Evolutionary conservation across 2,329 filamentous ascomycete species (phyloP).

Genomic region (Daldinia eschscholtzii): DNA sequence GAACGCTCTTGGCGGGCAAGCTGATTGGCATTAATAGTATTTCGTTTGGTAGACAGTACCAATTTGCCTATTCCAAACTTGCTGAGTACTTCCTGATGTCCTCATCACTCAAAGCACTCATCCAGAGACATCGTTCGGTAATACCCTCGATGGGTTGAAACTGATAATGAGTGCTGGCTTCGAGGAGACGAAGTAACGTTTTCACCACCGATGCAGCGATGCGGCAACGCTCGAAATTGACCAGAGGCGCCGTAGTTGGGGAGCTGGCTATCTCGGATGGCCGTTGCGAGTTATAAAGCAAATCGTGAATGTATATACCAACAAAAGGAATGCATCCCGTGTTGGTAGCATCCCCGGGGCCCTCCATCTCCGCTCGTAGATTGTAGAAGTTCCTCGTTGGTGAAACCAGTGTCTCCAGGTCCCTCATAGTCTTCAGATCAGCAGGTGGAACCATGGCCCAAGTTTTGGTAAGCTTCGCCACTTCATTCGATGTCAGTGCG

Average conservation of each 20-base stretch:
- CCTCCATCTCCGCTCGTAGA: constrained; percentile 84
- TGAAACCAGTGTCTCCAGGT: constrained; percentile 79
- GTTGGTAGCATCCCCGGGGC: constrained; percentile 65
- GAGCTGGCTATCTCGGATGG: constrained; percentile 79
- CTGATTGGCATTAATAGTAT: background rate
- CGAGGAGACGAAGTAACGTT: constrained; percentile 80
- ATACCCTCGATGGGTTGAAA: constrained; percentile 82
- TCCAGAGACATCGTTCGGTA: constrained; percentile 86
- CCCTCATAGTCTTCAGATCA: constrained; percentile 74
- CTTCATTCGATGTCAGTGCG: constrained; percentile 79
- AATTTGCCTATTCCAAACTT: constrained; percentile 57
- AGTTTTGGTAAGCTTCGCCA: constrained; percentile 75
- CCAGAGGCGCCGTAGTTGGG: constrained; percentile 73
- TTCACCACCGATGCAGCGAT: constrained; percentile 83
- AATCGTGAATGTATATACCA: constrained; percentile 84
- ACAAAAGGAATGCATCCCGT: constrained; percentile 86
- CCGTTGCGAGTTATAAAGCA: constrained; percentile 84
- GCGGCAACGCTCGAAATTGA: constrained; percentile 87
- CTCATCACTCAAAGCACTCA: constrained; percentile 80
- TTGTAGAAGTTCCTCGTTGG: constrained; percentile 83
- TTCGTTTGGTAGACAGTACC: constrained; percentile 4
- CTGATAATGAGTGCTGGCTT: constrained; percentile 79
- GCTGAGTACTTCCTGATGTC: constrained; percentile 73
- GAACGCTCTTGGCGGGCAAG: constrained; percentile 20
- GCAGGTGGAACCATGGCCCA: constrained; percentile 76